Conservation (phyloP, 148 eudicot genomes). For the Hydrangea macrophylla region DNA sequence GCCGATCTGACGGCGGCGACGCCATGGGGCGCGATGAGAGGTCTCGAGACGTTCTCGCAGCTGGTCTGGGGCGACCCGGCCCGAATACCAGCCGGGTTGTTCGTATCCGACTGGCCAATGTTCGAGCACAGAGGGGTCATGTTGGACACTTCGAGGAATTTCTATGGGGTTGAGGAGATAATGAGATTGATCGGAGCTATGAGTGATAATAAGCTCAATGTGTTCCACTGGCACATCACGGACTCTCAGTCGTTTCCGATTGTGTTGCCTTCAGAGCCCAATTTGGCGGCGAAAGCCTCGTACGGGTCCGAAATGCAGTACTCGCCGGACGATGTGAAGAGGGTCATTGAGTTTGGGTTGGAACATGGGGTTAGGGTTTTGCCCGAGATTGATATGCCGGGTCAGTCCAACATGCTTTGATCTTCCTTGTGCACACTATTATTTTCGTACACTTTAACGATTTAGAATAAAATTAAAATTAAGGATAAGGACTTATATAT, state of each 20-base stretch:
- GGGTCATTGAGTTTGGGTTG: slow-evolving; percentile 62
- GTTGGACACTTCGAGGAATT: slow-evolving; percentile 84
- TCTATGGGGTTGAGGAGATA: slow-evolving; percentile 50
- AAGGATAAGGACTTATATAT: too few species aligned
- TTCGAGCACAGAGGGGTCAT: slow-evolving; percentile 68
- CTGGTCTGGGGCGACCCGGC: slow-evolving; percentile 32
- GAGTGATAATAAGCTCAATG: slow-evolving; percentile 81
- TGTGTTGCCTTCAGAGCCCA: slow-evolving; percentile 65
- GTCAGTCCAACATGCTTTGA: too few species aligned
- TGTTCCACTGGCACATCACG: slow-evolving; percentile 92
- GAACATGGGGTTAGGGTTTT: slow-evolving; percentile 83
- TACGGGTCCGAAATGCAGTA: slow-evolving; percentile 72
- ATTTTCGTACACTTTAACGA: too few species aligned
- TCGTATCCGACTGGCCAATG: slow-evolving; percentile 49
- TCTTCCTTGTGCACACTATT: too few species aligned
- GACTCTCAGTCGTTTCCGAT: slow-evolving; percentile 91
- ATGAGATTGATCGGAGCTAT: slow-evolving; percentile 62
- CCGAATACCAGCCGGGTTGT: slow-evolving; percentile 43
- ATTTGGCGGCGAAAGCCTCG: slow-evolving; percentile 57
- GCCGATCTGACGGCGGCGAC: slow-evolving; percentile 53
- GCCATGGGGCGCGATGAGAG: slow-evolving; percentile 92
- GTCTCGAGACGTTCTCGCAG: slow-evolving; percentile 72
- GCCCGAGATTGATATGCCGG: slow-evolving; percentile 95
- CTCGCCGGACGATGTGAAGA: slow-evolving; percentile 56
- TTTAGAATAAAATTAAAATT: too few species aligned